Evolutionary conservation across 2,329 filamentous ascomycete species (phyloP).

Genomic region (Trichophyton equinum): DNA sequence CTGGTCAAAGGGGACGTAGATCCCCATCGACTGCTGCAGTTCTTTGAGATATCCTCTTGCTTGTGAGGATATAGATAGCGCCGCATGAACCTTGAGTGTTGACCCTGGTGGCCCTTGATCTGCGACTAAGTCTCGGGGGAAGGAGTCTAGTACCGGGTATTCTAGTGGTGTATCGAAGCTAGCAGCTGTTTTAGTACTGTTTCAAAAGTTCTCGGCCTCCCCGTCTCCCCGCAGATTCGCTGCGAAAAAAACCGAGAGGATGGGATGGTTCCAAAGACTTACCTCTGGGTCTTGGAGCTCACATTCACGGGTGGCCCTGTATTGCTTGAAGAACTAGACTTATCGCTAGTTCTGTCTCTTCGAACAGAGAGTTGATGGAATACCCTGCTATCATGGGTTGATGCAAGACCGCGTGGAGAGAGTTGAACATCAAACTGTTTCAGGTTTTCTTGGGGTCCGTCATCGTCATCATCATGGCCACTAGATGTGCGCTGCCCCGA

Average conservation of each 20-base stretch:
- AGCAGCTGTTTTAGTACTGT: background rate
- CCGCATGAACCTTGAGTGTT: constrained; percentile 39
- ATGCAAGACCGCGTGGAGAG: constrained; percentile 20
- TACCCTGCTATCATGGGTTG: constrained; percentile 19
- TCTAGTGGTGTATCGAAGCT: constrained; percentile 38
- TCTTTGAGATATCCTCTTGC: constrained; percentile 57
- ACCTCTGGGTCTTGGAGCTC: background rate
- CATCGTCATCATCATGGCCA: background rate
- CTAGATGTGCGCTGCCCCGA: background rate
- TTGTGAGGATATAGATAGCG: constrained; percentile 60
- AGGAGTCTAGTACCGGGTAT: constrained; percentile 74
- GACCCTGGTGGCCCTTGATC: constrained; percentile 26
- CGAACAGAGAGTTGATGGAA: constrained; percentile 26
- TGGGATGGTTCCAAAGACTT: background rate
- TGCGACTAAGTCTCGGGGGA: constrained; percentile 57
- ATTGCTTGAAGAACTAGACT: background rate
- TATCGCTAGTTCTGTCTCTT: constrained; percentile 11
- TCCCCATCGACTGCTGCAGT: constrained; percentile 51
- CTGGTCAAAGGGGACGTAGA: constrained; percentile 58
- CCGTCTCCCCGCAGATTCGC: background rate
- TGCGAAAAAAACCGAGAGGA: background rate
- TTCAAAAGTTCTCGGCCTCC: background rate
- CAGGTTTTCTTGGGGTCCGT: constrained; percentile 7
- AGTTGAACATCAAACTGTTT: constrained; percentile 32
- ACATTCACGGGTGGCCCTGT: background rate